Conservation (phyloP, 1,284 basidiomycete genomes). For the Leucoagaricus sp. region DNA sequence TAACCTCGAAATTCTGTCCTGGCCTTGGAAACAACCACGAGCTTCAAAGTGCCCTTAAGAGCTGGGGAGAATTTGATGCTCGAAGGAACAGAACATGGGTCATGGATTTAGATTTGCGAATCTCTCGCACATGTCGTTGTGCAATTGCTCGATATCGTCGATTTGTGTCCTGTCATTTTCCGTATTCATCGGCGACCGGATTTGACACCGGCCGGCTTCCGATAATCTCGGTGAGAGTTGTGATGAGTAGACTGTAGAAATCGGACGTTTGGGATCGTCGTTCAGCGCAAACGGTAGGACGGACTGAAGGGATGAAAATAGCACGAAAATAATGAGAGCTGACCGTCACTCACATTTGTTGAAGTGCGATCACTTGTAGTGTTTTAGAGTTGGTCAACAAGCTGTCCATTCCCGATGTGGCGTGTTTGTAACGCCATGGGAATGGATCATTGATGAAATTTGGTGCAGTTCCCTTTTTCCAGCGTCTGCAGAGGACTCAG, state of each 20-base stretch:
- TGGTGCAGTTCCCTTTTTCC: conserved; percentile 1
- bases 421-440: conserved; percentile 13
- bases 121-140: conserved; percentile 25
- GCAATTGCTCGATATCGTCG: conserved; percentile 18
- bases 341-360: conserved; percentile 4
- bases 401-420: conserved; percentile 5
- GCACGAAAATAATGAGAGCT: conserved; percentile 2
- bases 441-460: conserved; percentile 11
- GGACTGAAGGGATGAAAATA: not conserved
- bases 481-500: not conserved
- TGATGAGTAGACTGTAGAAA: conserved; percentile 1
- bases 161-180: conserved; percentile 35
- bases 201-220: conserved; percentile 37
- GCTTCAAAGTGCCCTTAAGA: conserved; percentile 17
- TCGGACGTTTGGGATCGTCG: not conserved
- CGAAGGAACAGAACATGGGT: conserved; percentile 30
- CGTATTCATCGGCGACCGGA: conserved; percentile 40
- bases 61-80: conserved; percentile 19
- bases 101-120: conserved; percentile 31
- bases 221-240: conserved; percentile 31
- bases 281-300: not conserved
- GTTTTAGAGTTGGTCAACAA: conserved; percentile 8
- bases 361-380: conserved; percentile 11
- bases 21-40: conserved; percentile 11
- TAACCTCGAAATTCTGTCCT: conserved; percentile 11